Evolutionary conservation across 495 filamentous ascomycete species (phyloP), one percentile per base, ranked within the genome.

Genomic region (Penicillium parvum): DNA sequence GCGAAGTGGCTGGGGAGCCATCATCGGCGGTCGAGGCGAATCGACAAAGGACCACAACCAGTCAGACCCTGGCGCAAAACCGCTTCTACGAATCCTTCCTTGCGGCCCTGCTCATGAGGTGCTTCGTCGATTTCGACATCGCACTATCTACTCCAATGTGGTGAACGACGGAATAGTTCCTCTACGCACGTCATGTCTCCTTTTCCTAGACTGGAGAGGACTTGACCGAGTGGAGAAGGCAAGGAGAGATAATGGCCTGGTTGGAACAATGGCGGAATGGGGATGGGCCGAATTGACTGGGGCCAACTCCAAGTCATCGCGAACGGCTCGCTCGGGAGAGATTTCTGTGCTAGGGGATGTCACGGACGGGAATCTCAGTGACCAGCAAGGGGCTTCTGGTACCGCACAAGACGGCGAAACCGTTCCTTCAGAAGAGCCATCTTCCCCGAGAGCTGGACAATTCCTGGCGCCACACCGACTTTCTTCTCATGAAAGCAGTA

Each of bases 121-220:
- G 0, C 68, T 98, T 37, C 78, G 82, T 53, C 87, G 84, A 61
- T 98, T 97, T 55, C 76, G 88, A 32, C 95, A 92, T 57, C 75
- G 94, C 12, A 98, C 92, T 0, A 74, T 96, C 1, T 98, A 98
- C 59, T 95, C 90, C 1, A 98, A 98, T 55, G 89, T 97, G 19
- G 94, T 98, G 30, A 98, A 98, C 64, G 92, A 98, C 66, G 92
- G 92, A 3, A 96, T 98, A 57, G 92, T 98, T 5, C 92, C 92
- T 2, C 61, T 97, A 26, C 78, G 94, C 8, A 98, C 92, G 9
- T 96, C 94, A 37, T 97, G 90, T 62, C 71, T 98, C 11, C 72
- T 97, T n/a, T 98, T 97, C 53, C 75, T 98, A 5, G 92, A 98
- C 59, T 98, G 92, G 92, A 85, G 86, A 63, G 92, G 92, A 0